Conservation (phyloP, 495 filamentous ascomycete genomes). For the Bathelium albidoporum region DNA sequence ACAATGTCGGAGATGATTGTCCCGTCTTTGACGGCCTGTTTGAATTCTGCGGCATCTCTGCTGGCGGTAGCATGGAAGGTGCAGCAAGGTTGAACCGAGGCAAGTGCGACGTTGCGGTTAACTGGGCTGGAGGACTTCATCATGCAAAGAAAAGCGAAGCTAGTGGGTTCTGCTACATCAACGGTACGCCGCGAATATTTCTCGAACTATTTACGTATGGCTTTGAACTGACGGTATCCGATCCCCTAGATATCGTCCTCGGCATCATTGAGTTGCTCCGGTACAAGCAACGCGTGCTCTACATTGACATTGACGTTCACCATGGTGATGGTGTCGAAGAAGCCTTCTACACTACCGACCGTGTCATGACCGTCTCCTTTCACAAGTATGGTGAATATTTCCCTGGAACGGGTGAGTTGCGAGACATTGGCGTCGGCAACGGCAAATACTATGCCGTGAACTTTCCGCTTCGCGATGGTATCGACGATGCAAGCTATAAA, state of each 20-base stretch:
- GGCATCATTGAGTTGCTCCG: slow-evolving; percentile 93
- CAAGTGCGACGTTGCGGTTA: slow-evolving; percentile 94
- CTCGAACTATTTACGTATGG: not conserved
- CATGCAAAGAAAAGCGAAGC: slow-evolving; percentile 97
- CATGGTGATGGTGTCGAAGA: slow-evolving; percentile 98
- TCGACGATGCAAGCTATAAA: slow-evolving; percentile 86
- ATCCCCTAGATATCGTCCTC: slow-evolving; percentile 73
- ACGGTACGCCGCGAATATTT: slow-evolving; percentile 48
- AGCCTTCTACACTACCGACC: slow-evolving; percentile 93
- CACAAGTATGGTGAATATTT: slow-evolving; percentile 99
- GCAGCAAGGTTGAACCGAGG: slow-evolving; percentile 82
- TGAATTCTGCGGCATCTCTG: slow-evolving; percentile 96
- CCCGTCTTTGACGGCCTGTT: slow-evolving; percentile 97
- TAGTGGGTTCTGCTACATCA: slow-evolving; percentile 96
- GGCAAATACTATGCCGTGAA: slow-evolving; percentile 96
- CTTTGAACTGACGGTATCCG: slow-evolving; percentile 4
- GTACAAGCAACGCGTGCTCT: slow-evolving; percentile 85
- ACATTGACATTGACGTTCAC: slow-evolving; percentile 98
- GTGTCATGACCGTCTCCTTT: slow-evolving; percentile 96
- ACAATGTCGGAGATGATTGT: slow-evolving; percentile 97
- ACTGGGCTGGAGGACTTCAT: slow-evolving; percentile 95
- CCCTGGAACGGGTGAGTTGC: slow-evolving; percentile 89
- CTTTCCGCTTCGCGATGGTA: slow-evolving; percentile 91
- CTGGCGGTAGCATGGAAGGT: slow-evolving; percentile 94
- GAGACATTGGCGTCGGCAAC: slow-evolving; percentile 85